These are phyloP conservation scores for Hypericum androsaemum DNA, from an alignment of 345 rosid genomes.

Conservation along the genomic window DNA sequence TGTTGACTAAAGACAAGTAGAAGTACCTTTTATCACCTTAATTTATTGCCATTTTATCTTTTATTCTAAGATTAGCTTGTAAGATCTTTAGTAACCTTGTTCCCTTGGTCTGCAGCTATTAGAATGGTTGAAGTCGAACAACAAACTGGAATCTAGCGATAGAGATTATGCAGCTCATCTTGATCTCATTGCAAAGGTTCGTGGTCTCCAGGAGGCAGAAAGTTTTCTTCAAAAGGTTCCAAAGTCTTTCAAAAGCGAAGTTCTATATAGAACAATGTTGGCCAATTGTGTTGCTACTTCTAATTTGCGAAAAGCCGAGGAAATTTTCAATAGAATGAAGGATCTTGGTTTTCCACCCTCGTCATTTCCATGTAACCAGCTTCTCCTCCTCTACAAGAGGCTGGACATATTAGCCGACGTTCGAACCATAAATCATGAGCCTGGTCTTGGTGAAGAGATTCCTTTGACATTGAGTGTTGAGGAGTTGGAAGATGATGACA, in stretches of 20 bases:
- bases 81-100: neutral
- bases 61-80: neutral
- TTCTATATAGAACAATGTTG: slow-evolving; percentile 60
- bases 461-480: no score
- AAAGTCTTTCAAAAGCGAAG: slow-evolving; percentile 55
- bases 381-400: slow-evolving; percentile 81
- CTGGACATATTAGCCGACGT: slow-evolving; percentile 16
- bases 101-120: slow-evolving; percentile 45
- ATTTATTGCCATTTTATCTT: no score
- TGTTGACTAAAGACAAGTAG: no score
- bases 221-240: slow-evolving; percentile 55
- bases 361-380: slow-evolving; percentile 77
- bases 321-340: slow-evolving; percentile 74
- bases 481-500: no score
- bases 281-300: slow-evolving; percentile 46
- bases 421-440: no score
- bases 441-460: no score
- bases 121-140: slow-evolving; percentile 74
- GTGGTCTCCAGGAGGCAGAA: slow-evolving; percentile 62
- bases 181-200: slow-evolving; percentile 66
- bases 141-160: slow-evolving; percentile 46
- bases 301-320: slow-evolving; percentile 58
- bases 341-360: slow-evolving; percentile 58
- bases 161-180: slow-evolving; percentile 78
- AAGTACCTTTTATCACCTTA: no score